A percentile compares a stretch with the other conserved stretches of the same genome.
These are phyloP conservation scores for Lupinus albus DNA, from an alignment of 306 rosid species.

Conservation along the genomic window DNA sequence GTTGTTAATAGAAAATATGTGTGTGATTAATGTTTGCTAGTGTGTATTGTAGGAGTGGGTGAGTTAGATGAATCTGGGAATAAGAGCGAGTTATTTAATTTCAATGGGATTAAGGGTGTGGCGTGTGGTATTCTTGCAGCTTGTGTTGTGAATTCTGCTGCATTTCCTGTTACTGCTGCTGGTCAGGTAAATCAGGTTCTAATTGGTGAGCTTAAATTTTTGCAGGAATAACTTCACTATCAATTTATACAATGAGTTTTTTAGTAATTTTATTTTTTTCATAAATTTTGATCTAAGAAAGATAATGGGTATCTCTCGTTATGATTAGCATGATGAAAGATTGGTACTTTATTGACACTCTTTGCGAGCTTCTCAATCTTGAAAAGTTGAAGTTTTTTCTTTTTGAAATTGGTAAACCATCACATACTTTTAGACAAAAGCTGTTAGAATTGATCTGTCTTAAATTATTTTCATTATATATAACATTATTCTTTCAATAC, in stretches of 20 bases:
- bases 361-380: not conserved
- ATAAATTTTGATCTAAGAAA: too few relatives aligned
- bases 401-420: not conserved
- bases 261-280: not conserved
- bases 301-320: not conserved
- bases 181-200: slow-evolving; percentile 56
- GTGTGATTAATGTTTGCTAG: slow-evolving; percentile 5
- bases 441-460: too few relatives aligned
- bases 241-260: not conserved
- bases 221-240: not conserved
- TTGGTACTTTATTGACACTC: not conserved
- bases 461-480: not conserved
- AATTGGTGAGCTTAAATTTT: not conserved
- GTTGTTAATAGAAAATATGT: not conserved
- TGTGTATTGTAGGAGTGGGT: slow-evolving; percentile 41
- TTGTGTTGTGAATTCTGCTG: slow-evolving; percentile 62
- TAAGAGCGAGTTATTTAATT: slow-evolving; percentile 42
- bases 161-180: slow-evolving; percentile 84
- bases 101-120: slow-evolving; percentile 54
- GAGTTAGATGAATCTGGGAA: slow-evolving; percentile 49
- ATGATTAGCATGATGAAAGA: not conserved
- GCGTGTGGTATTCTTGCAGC: slow-evolving; percentile 88
- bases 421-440: not conserved
- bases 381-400: not conserved
- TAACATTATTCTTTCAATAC: too few relatives aligned